phyloP scores from a whole-genome alignment of 2,329 filamentous ascomycete species.

The Penicillium fuscoglaucum region DNA sequence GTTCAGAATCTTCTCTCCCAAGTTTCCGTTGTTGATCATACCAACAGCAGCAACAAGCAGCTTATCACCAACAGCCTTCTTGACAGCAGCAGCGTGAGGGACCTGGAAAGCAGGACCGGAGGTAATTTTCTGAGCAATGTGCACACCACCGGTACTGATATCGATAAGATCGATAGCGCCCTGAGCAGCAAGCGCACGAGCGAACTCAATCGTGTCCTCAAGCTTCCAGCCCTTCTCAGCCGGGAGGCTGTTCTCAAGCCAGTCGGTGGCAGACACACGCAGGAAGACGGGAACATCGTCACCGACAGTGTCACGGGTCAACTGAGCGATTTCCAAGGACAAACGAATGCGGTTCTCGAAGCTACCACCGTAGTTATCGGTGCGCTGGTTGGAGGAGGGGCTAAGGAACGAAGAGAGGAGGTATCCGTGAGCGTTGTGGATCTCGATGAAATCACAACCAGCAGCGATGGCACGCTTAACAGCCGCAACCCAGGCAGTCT shows the following conservation, averaged over 20 bases:
- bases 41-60: conserved; percentile 75
- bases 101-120: conserved; percentile 69
- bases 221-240: conserved; percentile 66
- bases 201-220: conserved; percentile 64
- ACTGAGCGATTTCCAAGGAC: conserved; percentile 65
- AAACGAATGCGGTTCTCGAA: conserved; percentile 67
- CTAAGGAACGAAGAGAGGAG: conserved; percentile 69
- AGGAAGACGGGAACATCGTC: conserved; percentile 69
- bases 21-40: conserved; percentile 66
- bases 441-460: conserved; percentile 75
- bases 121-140: conserved; percentile 47
- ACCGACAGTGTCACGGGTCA: conserved; percentile 63
- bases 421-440: conserved; percentile 79
- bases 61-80: conserved; percentile 70
- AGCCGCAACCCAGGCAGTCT: conserved; percentile 61
- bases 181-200: conserved; percentile 64
- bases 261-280: conserved; percentile 72
- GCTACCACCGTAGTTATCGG: conserved; percentile 54
- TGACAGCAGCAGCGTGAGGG: conserved; percentile 69
- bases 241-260: conserved; percentile 65
- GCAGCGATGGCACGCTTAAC: conserved; percentile 63
- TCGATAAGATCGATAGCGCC: conserved; percentile 80
- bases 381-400: conserved; percentile 68
- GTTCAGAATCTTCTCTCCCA: conserved; percentile 64
- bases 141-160: conserved; percentile 74